A percentile compares a stretch with the other conserved stretches of the same genome.
Conservation (phyloP, 2,329 filamentous ascomycete genomes). For the Xylariaceae sp. region DNA sequence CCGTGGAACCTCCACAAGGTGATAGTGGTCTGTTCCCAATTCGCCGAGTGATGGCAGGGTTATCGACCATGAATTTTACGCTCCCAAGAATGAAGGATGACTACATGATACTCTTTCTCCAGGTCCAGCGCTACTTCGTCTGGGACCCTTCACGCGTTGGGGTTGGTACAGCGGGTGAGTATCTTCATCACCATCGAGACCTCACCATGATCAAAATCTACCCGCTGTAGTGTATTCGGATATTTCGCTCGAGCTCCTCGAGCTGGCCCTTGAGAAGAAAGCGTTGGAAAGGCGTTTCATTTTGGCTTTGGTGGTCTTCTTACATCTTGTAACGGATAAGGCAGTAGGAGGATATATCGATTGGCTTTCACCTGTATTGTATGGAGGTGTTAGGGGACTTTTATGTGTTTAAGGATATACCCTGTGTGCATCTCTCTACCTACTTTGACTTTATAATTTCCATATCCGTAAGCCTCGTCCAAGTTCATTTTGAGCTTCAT, state of each 20-base stretch:
- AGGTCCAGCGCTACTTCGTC: no score
- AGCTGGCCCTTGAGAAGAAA: not conserved
- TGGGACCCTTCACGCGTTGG: not conserved
- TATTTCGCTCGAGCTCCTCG: not conserved
- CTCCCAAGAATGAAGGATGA: no score
- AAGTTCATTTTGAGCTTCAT: conserved; percentile 10
- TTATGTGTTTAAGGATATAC: conserved; percentile 1
- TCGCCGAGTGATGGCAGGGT: no score
- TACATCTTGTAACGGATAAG: conserved; percentile 4
- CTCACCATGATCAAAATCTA: not conserved
- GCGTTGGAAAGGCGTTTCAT: not conserved
- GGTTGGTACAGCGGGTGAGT: not conserved
- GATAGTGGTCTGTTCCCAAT: no score
- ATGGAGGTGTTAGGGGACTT: not conserved
- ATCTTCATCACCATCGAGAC: not conserved
- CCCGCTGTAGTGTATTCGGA: not conserved
- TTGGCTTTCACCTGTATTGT: conserved; percentile 9
- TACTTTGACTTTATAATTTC: conserved; percentile 13
- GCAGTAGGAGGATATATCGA: conserved; percentile 11
- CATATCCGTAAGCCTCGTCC: conserved; percentile 9
- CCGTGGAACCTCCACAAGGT: no score
- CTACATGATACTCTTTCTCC: no score
- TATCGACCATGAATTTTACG: no score
- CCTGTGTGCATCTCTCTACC: not conserved
- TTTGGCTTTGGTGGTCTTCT: not conserved